A percentile compares a stretch with the other conserved stretches of the same genome.
phyloP scores from a whole-genome alignment of 1,284 basidiomycete species.

The Termitomyces sp. region DNA sequence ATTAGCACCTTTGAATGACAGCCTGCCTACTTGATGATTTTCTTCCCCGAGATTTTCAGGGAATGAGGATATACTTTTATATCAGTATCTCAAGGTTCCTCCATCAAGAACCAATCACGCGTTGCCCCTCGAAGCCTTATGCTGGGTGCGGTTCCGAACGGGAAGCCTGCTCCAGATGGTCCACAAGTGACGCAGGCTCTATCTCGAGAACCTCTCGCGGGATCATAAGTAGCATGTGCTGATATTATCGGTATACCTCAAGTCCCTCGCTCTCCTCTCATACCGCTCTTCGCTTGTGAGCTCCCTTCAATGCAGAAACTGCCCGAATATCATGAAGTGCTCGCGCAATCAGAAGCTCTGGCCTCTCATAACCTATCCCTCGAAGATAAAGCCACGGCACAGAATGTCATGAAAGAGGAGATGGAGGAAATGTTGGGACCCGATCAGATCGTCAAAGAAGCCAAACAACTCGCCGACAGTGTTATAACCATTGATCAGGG shows the following conservation, averaged over 20 bases:
- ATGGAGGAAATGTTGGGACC: background rate
- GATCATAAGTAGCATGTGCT: background rate
- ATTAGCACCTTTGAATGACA: background rate
- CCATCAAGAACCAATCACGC: background rate
- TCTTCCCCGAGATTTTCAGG: background rate
- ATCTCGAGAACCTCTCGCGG: background rate
- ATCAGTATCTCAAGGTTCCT: background rate
- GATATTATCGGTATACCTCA: background rate
- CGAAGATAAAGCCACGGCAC: background rate
- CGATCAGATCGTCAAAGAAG: constrained; percentile 1
- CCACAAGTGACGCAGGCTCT: background rate
- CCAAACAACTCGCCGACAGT: constrained; percentile 5
- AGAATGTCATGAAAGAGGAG: constrained; percentile 4
- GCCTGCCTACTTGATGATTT: background rate
- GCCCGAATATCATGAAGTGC: constrained; percentile 2
- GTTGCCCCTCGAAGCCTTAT: background rate
- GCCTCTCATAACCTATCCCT: background rate
- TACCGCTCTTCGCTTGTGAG: background rate
- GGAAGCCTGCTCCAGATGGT: background rate
- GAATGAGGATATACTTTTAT: background rate
- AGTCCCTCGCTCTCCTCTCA: background rate
- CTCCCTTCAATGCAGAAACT: background rate
- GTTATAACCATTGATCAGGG: constrained; percentile 13
- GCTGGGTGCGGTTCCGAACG: background rate
- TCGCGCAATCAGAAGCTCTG: constrained; percentile 1